Percentiles rank a stretch among this genome's conserved stretches.
Conservation (phyloP, 2,329 filamentous ascomycete species). For the Colletotrichum sp. region DNA sequence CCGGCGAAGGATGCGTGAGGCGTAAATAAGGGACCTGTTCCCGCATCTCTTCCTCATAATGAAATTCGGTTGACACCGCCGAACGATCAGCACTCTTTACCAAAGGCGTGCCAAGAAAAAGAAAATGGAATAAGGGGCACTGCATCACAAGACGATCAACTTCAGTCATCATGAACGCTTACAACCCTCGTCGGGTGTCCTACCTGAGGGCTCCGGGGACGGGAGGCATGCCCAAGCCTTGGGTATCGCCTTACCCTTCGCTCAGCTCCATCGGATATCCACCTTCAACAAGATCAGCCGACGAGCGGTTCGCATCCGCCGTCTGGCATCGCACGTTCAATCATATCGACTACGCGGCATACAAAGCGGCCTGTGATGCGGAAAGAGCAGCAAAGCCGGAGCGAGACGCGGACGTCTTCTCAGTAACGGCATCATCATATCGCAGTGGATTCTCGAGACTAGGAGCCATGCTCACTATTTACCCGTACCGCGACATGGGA, state of each 20-base stretch:
- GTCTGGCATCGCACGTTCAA: conserved; percentile 17
- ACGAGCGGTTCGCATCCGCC: conserved; percentile 4
- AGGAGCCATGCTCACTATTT: conserved; percentile 14
- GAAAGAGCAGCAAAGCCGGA: conserved; percentile 10
- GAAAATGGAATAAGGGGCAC: background rate
- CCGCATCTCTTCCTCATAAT: background rate
- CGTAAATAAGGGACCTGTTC: conserved; percentile 16
- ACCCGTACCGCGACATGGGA: conserved; percentile 17
- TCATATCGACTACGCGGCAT: conserved; percentile 14
- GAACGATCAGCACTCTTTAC: background rate
- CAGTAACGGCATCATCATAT: background rate
- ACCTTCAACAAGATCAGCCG: background rate
- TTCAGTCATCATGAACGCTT: conserved; percentile 15
- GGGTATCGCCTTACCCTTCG: conserved; percentile 9
- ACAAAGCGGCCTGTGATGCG: conserved; percentile 16
- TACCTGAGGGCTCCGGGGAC: conserved; percentile 4
- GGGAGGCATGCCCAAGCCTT: background rate
- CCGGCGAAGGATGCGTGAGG: background rate
- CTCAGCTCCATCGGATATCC: conserved; percentile 16
- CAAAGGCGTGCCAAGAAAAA: background rate
- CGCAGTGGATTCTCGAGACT: background rate
- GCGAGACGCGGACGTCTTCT: background rate
- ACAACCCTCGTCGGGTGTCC: conserved; percentile 19
- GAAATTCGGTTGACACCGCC: background rate
- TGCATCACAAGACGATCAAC: background rate